A percentile compares a stretch with the other conserved stretches of the same genome.
Evolutionary conservation across 176 grass and related monocot genomes (phyloP).

Genomic region (Cymbopogon citratus): DNA sequence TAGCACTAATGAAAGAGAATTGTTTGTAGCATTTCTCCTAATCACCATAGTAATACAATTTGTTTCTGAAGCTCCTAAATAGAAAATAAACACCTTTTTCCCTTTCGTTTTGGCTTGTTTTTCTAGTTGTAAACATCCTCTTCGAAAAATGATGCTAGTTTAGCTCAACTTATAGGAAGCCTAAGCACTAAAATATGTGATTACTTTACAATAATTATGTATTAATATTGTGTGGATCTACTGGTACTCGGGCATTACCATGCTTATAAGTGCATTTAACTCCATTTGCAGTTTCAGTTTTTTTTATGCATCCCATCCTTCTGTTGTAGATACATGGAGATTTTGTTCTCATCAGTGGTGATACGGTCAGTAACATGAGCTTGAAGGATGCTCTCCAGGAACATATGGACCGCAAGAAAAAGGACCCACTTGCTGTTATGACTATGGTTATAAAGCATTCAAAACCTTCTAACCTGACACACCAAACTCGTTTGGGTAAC

Average conservation of each 20-base stretch:
- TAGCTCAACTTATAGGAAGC: not conserved
- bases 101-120: not conserved
- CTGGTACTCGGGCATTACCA: not conserved
- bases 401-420: slow-evolving; percentile 90
- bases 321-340: slow-evolving; percentile 80
- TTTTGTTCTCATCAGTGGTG: slow-evolving; percentile 93
- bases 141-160: not conserved
- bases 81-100: not conserved
- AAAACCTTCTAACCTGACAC: slow-evolving; percentile 60
- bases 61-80: not conserved
- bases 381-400: slow-evolving; percentile 69
- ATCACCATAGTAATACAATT: not conserved
- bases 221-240: not conserved
- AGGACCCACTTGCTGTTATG: slow-evolving; percentile 86
- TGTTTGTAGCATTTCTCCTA: not conserved
- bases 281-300: slow-evolving; percentile 1
- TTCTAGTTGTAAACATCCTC: not conserved
- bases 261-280: not conserved
- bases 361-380: slow-evolving; percentile 92
- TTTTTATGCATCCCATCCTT: slow-evolving; percentile 21
- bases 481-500: slow-evolving; percentile 75
- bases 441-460: slow-evolving; percentile 90
- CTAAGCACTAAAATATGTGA: not conserved
- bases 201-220: not conserved
- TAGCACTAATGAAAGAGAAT: not conserved